These are phyloP conservation scores for Polyporus arcularius DNA, from an alignment of 768 basidiomycete genomes.

Conservation along the genomic window DNA sequence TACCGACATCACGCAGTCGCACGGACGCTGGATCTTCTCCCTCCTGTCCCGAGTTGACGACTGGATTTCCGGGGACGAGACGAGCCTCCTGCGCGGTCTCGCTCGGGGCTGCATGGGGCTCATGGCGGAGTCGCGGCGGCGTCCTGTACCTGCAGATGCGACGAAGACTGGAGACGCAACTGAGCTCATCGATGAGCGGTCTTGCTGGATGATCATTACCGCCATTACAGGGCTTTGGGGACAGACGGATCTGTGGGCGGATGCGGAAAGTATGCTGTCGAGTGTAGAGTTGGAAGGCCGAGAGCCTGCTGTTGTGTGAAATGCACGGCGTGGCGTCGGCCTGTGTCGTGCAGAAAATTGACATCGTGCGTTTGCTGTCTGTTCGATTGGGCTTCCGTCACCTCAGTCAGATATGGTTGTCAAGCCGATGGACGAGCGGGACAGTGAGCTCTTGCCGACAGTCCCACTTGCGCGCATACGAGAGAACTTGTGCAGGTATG, in stretches of 20 bases:
- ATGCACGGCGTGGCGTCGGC: neutral
- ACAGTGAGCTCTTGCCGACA: no score
- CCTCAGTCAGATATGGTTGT: no score
- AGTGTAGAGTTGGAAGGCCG: constrained; percentile 1
- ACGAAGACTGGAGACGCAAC: neutral
- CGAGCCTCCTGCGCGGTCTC: constrained; percentile 72
- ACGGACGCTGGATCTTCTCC: constrained; percentile 79
- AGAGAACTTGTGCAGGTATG: no score
- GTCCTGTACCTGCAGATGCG: neutral
- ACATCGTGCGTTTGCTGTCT: no score
- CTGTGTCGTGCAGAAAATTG: no score
- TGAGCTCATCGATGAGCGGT: constrained; percentile 38
- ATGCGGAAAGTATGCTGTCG: constrained; percentile 59
- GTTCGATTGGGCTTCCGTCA: no score
- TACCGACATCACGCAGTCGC: constrained; percentile 49
- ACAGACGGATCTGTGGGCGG: constrained; percentile 79
- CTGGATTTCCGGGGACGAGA: constrained; percentile 72
- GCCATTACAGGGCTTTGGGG: constrained; percentile 71
- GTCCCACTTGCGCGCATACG: no score
- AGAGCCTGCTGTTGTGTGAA: neutral
- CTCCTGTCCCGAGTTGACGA: constrained; percentile 72
- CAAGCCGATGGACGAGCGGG: no score
- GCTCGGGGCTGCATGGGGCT: constrained; percentile 63
- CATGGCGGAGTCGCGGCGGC: constrained; percentile 19
- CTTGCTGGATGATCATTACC: constrained; percentile 77